These are phyloP conservation scores for Monascus ruber DNA, from an alignment of 2,329 filamentous ascomycete genomes.

Conservation along the genomic window DNA sequence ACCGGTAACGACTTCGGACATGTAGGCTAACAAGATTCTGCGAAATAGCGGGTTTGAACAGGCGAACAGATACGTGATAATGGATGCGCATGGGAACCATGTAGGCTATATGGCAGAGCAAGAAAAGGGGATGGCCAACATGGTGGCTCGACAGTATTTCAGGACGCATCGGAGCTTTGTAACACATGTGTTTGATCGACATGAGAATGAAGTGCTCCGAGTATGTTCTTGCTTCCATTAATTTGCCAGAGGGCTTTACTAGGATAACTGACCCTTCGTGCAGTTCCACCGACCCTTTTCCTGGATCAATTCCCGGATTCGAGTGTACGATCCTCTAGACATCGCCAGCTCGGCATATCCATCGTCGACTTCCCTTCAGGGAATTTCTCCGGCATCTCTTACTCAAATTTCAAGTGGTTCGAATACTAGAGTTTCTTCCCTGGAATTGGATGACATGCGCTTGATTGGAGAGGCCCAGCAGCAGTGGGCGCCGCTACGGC, in stretches of 20 bases:
- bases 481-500: constrained; percentile 49
- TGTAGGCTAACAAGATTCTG: constrained; percentile 1
- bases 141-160: constrained; percentile 49
- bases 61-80: constrained; percentile 54
- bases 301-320: constrained; percentile 50
- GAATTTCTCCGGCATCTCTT: constrained; percentile 32
- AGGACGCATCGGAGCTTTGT: constrained; percentile 53
- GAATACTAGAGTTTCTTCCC: constrained; percentile 41
- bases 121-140: constrained; percentile 47
- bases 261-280: constrained; percentile 3
- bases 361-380: constrained; percentile 33
- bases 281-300: constrained; percentile 53
- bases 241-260: no score
- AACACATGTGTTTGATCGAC: constrained; percentile 52
- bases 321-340: constrained; percentile 44
- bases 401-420: constrained; percentile 28
- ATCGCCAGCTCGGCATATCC: constrained; percentile 20
- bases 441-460: constrained; percentile 47
- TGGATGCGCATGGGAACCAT: constrained; percentile 52
- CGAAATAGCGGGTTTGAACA: constrained; percentile 49
- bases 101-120: constrained; percentile 55
- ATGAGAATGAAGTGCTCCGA: constrained; percentile 49
- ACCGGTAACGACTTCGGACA: not conserved
- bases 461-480: constrained; percentile 54
- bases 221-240: constrained; percentile 15